Base-by-base conservation (phyloP, 257 asterid species). In the Thymus mandschuricus region DNA sequence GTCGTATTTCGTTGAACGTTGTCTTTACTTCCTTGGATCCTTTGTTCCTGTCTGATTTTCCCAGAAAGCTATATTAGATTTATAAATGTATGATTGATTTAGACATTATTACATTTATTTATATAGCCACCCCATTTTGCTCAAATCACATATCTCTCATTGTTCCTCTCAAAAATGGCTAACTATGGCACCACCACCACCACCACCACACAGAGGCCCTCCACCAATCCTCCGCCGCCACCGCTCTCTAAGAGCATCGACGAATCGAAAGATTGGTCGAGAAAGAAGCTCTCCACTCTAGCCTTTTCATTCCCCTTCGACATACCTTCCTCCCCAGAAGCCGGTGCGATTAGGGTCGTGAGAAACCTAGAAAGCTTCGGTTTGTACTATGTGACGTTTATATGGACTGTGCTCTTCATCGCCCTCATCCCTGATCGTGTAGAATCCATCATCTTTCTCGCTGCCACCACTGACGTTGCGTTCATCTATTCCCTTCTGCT, bases 341-440 rank as follows among this genome's bases (percentile, higher is more conserved):
- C 86, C 27, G 92, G 90, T 6, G 89, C 87, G 3, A 59, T 63
- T 13, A 80, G 96, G 62, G 76, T 88, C 10, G 60, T 82, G 1
- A 79, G 49, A 41, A 89, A 92, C 83, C 52, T 86, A 0, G 64
- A 28, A 27, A 66, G 29, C 8, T 87, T 88, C 46, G 48, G 78
- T 1, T 43, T 83, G 38, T 82, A 78, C 75, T 89, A 89, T 51
- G 73, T 70, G 1, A 75, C 68, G 3, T 88, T 92, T n/a, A 52
- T 86, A 21, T 92, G 87, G 84, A 75, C 92, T 0, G 87, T 85
- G 1, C 91, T 89, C 52, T 85, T 88, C 73, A 85, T 89, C 12
- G 30, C 96, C 59, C 88, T 92, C 3, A 51, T 83, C 30, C 96
- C 96, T 3, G 0, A 0, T 28, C 89, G 96, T 4, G 88, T 88